Evolutionary conservation across 2,329 filamentous ascomycete genomes (phyloP), one percentile per base, ranked within the genome.

Genomic region (Penicillium sclerotiorum): DNA sequence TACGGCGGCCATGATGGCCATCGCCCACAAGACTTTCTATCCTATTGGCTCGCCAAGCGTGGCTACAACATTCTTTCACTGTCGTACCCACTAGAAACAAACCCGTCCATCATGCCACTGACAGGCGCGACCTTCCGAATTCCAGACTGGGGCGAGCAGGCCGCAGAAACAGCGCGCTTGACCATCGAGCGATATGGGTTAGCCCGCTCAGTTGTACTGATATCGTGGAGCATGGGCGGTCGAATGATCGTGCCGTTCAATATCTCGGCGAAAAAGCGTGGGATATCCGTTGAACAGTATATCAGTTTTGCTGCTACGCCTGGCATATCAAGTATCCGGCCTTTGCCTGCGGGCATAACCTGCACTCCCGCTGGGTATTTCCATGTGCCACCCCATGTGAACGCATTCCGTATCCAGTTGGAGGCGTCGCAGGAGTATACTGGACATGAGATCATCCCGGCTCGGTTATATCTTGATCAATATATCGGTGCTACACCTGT

Each of bases 11-110:
- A 61, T 36, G 15, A 46, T 13, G 51, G 45, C n/a, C 47, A 28
- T 18, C 28, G 27, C 7, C 20, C 27, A 18, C 44, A 49, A 12
- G 51, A 61, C 46, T 61, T 59, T 37, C 44, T 59, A 2, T 47
- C 49, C 3, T 23, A 59, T 32, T 58, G 57, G 52, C 46, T 59
- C 6, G 54, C 42, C 27, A 9, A 47, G 9, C 39, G 45, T 12
- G 57, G 58, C 9, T 46, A 51, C 25, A 49, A 43, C 3, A 39
- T 59, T 13, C 46, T 61, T 20, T 58, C 54, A 2, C 33, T 61
- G 13, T 61, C 58, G 3, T 61, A 61, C 40, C 58, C 58, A 2
- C 39, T 56, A 4, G 57, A 61, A 8, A 56, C 39, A n/a, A 40
- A 45, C 17, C 48, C 49, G 1, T 22, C 47, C 6, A 37, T 61